Base-by-base conservation (phyloP, 768 basidiomycete species). In the Mycena rebaudengoi region DNA sequence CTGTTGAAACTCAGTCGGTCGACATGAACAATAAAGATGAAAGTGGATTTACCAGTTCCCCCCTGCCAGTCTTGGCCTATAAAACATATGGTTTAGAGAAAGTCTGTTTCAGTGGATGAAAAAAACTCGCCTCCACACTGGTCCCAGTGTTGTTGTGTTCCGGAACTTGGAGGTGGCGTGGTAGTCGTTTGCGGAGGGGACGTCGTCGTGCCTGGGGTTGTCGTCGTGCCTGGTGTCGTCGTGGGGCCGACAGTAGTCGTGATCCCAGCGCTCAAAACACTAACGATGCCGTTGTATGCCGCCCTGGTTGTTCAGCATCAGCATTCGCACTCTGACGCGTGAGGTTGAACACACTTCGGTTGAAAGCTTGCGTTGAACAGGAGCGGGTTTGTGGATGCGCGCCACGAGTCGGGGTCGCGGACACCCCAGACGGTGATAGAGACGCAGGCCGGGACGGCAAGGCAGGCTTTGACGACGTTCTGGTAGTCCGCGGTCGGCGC, bases 371-470 rank as follows among this genome's bases (percentile, higher is more conserved):
- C 70, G 61, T 85, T 80, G 66, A 80, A 85, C 26, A 85, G 76
- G 35, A 84, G 76, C n/a, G 82, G 81, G 41, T 70, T 78, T 28
- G 69, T 68, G 69, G 76, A 77, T 4, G 82, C 70, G 50, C 81
- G 75, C 83, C 83, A 86, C 5, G 84, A 85, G 74, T 84, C 83
- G 46, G 73, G 71, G 66, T 85, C 83, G 68, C 79, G 76, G 40
- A 84, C 80, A 69, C 82, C 82, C 83, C 83, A 85, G 45, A 75
- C 76, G 29, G 84, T 85, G 71, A 85, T 82, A 18, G 79, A 75
- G 26, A 83, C 76, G 68, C 84, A 85, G 18, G 66, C 62, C 1
- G 80, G 71, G 11, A 78, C 76, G 29, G 72, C 73, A 45, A 84
- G 65, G 69, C 84, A 86, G 7, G 84, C 84, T 29, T 80, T 80